phyloP scores from a whole-genome alignment of 2,329 filamentous ascomycete species.

The Aphanocladium album region DNA sequence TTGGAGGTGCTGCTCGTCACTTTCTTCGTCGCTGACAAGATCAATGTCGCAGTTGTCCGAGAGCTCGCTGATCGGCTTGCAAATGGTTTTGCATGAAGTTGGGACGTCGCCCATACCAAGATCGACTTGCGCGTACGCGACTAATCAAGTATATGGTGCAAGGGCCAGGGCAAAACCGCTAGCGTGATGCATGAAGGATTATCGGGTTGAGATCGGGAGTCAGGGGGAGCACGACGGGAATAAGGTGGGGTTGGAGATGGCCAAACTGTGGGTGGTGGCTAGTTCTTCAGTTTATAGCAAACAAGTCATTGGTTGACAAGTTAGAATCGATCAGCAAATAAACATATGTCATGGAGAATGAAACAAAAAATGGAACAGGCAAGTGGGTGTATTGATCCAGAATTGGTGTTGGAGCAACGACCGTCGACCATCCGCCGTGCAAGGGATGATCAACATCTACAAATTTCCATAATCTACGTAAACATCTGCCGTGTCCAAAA shows the following conservation, averaged over 20 bases:
- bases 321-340: not conserved
- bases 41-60: slow-evolving; percentile 31
- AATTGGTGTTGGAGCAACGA: no score
- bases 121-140: slow-evolving; percentile 24
- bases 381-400: no score
- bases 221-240: not conserved
- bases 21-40: slow-evolving; percentile 26
- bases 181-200: not conserved
- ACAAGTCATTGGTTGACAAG: not conserved
- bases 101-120: slow-evolving; percentile 31
- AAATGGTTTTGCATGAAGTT: slow-evolving; percentile 28
- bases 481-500: no score
- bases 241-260: not conserved
- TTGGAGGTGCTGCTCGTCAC: slow-evolving; percentile 30
- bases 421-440: no score
- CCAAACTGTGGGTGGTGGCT: no score
- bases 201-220: no score
- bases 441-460: no score
- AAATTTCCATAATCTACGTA: no score
- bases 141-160: not conserved
- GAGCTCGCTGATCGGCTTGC: slow-evolving; percentile 30
- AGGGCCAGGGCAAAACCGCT: not conserved
- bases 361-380: not conserved
- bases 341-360: not conserved
- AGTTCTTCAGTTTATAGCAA: not conserved